Evolutionary conservation across 176 grass and related monocot genomes (phyloP).

Genomic region (Pharus latifolius): DNA sequence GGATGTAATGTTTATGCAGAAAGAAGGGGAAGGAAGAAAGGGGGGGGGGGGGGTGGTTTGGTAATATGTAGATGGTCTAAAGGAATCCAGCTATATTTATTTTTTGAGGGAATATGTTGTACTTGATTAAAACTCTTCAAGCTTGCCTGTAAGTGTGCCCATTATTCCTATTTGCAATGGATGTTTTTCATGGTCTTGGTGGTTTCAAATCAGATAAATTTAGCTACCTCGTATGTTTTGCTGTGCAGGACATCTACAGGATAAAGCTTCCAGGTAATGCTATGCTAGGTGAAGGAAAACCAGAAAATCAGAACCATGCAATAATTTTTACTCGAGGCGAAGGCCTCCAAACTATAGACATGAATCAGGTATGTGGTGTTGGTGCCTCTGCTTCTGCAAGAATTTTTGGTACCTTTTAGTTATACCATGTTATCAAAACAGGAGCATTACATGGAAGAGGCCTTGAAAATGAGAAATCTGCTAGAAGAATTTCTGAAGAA

Average conservation of each 20-base stretch:
- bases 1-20: not conserved
- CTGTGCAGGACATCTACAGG: slow-evolving; percentile 74
- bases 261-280: slow-evolving; percentile 95
- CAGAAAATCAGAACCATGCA: slow-evolving; percentile 99
- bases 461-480: slow-evolving; percentile 96
- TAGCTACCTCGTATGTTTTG: slow-evolving; percentile 13
- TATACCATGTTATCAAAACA: not conserved
- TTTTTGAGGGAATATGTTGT: not conserved
- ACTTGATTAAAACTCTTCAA: not conserved
- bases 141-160: not conserved
- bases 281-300: slow-evolving; percentile 90
- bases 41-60: too few species aligned
- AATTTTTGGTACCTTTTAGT: not conserved
- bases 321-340: slow-evolving; percentile 95
- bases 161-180: not conserved
- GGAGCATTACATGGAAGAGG: slow-evolving; percentile 98
- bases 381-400: not conserved
- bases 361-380: slow-evolving; percentile 73
- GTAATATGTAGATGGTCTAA: not conserved
- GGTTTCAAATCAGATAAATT: not conserved
- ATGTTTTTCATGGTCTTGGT: not conserved
- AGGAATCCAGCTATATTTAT: not conserved
- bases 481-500: slow-evolving; percentile 92
- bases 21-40: not conserved
- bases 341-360: slow-evolving; percentile 94